Base-by-base conservation (phyloP, 2,329 filamentous ascomycete species). In the Aaosphaeria pasadenensis region DNA sequence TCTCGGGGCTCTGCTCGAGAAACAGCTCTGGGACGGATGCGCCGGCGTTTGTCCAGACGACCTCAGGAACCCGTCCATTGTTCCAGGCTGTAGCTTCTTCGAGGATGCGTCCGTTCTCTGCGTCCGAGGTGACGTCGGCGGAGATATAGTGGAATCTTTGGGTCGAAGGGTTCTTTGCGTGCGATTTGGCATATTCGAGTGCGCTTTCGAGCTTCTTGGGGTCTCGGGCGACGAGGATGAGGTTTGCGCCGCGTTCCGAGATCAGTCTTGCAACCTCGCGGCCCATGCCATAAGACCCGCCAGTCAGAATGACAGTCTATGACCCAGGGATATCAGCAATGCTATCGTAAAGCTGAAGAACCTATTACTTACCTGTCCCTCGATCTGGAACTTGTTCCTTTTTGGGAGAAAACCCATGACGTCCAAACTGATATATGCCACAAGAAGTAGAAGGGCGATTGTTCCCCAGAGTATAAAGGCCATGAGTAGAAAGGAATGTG, bases 261-360 rank as follows among this genome's bases (percentile, higher is more conserved):
- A 99, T 82, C 56, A 91, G 79, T 44, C 83, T 79, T 5, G 86
- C 91, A 17, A 86, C 82, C 44, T 84, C 83, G 58, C 85, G 84
- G 50, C 94, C 94, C 87, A 96, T 89, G 49, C 94, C 94, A 65
- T 96, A 89, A 0, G 94, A 96, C 31, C 86, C 91, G 42, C 94
- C 94, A 0, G 94, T 99, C 45, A 99, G 77, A 47, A 97, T 77
- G 45, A 95, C 79, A 2, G 91, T 96, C 91, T 96, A 58, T 7
- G 43, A 44, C 11, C 2, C 53, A 46, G 33, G n/a, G 28, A 30
- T 39, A 42, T 30, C 13, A 24, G 30, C 6, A 35, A 5, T 13
- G 5, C 6, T 13, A 30, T 9, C n/a, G n/a, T 36, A 9, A 36
- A 9, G 9, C n/a, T 9, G 33, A 36, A 9, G 7, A n/a, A 36